Percentiles rank a stretch among this genome's conserved stretches.
phyloP scores from a whole-genome alignment of 352 stramenopile genomes.

The Phytophthora crassamura region DNA sequence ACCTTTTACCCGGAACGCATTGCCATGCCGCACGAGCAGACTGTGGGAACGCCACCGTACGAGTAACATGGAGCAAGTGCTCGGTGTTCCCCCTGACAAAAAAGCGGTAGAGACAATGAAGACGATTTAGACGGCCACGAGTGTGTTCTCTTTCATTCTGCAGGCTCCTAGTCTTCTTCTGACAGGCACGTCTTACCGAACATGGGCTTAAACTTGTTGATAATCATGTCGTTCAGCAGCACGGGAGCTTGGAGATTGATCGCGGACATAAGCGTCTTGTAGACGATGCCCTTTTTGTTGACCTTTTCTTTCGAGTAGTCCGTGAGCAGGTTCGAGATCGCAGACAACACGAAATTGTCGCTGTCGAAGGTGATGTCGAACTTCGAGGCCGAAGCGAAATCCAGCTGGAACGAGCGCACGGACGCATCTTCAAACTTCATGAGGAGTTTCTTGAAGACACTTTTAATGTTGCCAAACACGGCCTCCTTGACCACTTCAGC shows the following conservation, averaged over 20 bases:
- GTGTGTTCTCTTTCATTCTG: no score
- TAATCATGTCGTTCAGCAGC: conserved; percentile 55
- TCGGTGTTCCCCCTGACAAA: no score
- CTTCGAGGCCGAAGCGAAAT: conserved; percentile 49
- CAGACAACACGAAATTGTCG: conserved; percentile 38
- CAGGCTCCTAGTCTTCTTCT: neutral
- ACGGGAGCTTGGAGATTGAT: conserved; percentile 41
- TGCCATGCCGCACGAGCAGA: conserved; percentile 63
- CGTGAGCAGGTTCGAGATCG: conserved; percentile 44
- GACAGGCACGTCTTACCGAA: conserved; percentile 55
- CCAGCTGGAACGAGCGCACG: conserved; percentile 36
- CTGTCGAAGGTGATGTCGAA: conserved; percentile 53
- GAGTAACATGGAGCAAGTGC: neutral
- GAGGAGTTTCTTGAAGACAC: conserved; percentile 43
- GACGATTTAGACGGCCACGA: no score
- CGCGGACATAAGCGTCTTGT: conserved; percentile 41
- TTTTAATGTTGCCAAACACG: conserved; percentile 29
- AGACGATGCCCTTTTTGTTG: conserved; percentile 62
- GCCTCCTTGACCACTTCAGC: conserved; percentile 31
- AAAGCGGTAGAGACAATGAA: no score
- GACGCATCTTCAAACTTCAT: conserved; percentile 38
- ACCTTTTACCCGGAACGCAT: conserved; percentile 87
- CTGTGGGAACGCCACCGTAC: conserved; percentile 5
- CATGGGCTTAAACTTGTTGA: conserved; percentile 35
- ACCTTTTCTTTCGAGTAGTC: conserved; percentile 50